Evolutionary conservation across 83 land plant genomes (phyloP), one percentile per base, ranked within the genome.

Genomic region (Picea abies): DNA sequence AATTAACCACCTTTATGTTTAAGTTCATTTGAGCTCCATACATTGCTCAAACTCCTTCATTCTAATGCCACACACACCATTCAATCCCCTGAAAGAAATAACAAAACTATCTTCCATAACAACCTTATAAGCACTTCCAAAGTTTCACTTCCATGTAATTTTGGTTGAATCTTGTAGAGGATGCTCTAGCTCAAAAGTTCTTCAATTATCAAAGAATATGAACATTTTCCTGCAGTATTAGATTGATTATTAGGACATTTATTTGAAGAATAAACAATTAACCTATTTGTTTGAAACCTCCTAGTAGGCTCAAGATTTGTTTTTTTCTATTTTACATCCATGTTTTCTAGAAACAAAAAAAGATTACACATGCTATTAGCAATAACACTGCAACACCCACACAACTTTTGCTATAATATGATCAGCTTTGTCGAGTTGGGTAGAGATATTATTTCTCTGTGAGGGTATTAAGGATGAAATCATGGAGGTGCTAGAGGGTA

Each of bases 61-160:
- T 37, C 85, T 83, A 63, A 94, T 89, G 7, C 92, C 90, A 69
- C 90, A 89, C 4, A 92, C 92, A 79, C 93, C 98, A 87, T 92
- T 91, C 60, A 95, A 82, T 75, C 96, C 81, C 89, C 93, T 95
- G 84, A 95, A 96, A 4, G 96, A 94, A 78, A 95, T 92, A 4
- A 85, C 84, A 44, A 80, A 62, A 0, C 94, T 96, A 78, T 90
- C 93, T 44, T 95, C 98, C 35, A 95, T 90, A 66, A 93, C 90
- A 22, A 93, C 98, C 85, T 85, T 87, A 78, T 95, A 95, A 39
- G 94, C 94, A 12, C 96, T 95, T 29, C 98, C 98, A 60, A 95
- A 80, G 83, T 90, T 95, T 20, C 98, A 96, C 70, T 95, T 95
- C 35, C 98, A 96, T 20, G 92, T 85, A 94, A 95, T 93, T 84